Evolutionary conservation across 192 early-diverging fungal genomes (phyloP).

Genomic region (Podochytrium sp.): DNA sequence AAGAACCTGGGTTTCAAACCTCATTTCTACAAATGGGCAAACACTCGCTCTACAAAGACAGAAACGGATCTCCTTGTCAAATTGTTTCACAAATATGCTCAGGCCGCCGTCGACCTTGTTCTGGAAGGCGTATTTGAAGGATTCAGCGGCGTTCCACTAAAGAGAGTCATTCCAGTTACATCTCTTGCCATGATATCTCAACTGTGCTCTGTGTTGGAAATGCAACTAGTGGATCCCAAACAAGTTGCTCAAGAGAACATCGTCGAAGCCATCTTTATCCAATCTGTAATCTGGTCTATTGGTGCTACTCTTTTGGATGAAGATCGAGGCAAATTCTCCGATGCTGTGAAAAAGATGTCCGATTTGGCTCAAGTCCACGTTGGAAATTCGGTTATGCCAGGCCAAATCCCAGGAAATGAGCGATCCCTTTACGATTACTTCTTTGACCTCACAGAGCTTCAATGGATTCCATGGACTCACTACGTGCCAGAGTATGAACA

Average conservation of each 20-base stretch:
- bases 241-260: conserved; percentile 43
- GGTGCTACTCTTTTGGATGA: conserved; percentile 60
- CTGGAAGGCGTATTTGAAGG: conserved; percentile 62
- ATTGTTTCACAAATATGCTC: conserved; percentile 57
- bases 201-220: conserved; percentile 56
- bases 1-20: conserved; percentile 65
- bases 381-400: conserved; percentile 42
- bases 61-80: conserved; percentile 52
- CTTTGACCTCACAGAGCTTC: conserved; percentile 55
- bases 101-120: conserved; percentile 52
- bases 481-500: conserved; percentile 64
- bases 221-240: conserved; percentile 57
- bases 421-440: conserved; percentile 61
- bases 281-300: conserved; percentile 59
- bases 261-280: conserved; percentile 60
- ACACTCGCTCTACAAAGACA: conserved; percentile 49
- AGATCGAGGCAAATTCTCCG: conserved; percentile 61
- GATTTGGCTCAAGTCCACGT: conserved; percentile 59
- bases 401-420: conserved; percentile 63
- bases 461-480: conserved; percentile 60
- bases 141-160: conserved; percentile 53
- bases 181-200: conserved; percentile 55
- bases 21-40: conserved; percentile 57
- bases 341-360: conserved; percentile 61
- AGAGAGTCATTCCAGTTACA: conserved; percentile 61